Evolutionary conservation across 352 stramenopile species (phyloP), one percentile per base, ranked within the genome.

Genomic region (Phytopythium vexans): DNA sequence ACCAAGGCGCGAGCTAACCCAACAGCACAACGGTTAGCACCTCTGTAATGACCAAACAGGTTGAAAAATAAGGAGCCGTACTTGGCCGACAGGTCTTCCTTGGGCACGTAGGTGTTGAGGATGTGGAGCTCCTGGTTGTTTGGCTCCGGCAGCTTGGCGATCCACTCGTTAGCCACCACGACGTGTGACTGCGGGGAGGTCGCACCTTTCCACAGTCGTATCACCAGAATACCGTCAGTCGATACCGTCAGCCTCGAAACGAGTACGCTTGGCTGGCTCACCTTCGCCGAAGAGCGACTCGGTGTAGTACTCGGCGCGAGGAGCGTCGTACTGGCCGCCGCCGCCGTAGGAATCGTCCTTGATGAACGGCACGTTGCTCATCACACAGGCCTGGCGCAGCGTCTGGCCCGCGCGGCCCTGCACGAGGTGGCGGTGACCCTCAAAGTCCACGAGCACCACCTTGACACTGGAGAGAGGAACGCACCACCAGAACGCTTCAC

Each of bases 221-320:
- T 27, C 21, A 27, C 21, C 21, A 27, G 21, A 27, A 27, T 27
- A 27, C 2, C 21, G 1, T 27, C 21, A 27, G 21, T 27, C 21
- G 21, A 27, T 27, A 27, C 21, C 21, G 21, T 41, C 38, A 16
- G 4, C 32, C 15, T 4, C 15, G 5, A 2, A 32, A 0, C 40
- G 40, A 44, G 10, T 16, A 31, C 40, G n/a, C 9, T 14, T 5
- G 10, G 15, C 27, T 15, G 14, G 39, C 52, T 16, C 46, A 73
- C 68, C 86, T 68, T 95, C 86, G 49, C 86, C 86, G 49, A 95
- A 95, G 58, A 95, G 83, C 56, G 66, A 89, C 70, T 95, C 86
- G 8, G 84, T 94, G 75, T 93, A 95, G 56, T 82, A 93, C 54
- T 89, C 77, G 46, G 69, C 47, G 52, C 83, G 86, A 47, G 68